Percentiles rank a stretch among this genome's conserved stretches.
phyloP scores from a whole-genome alignment of 495 filamentous ascomycete genomes.

The Penicillium pancosmium region DNA sequence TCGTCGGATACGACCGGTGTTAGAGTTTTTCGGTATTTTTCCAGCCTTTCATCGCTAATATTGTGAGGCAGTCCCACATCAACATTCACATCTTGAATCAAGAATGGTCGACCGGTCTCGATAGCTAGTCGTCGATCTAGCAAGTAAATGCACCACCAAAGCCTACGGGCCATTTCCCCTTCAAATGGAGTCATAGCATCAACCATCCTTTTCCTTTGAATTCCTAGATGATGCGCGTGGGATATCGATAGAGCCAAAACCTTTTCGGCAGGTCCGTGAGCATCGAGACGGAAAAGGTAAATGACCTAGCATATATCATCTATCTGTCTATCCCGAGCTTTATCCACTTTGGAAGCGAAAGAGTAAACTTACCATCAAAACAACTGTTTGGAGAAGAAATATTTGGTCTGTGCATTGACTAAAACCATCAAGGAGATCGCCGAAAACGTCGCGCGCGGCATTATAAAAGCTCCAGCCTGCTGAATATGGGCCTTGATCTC shows the following conservation, averaged over 20 bases:
- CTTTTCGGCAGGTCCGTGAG: slow-evolving; percentile 32
- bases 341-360: background rate
- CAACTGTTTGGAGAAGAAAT: slow-evolving; percentile 26
- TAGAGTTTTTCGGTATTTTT: background rate
- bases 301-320: slow-evolving; percentile 18
- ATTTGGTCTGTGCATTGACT: slow-evolving; percentile 22
- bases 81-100: slow-evolving; percentile 32
- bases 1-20: background rate
- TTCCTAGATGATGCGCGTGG: slow-evolving; percentile 30
- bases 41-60: slow-evolving; percentile 27
- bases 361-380: slow-evolving; percentile 23
- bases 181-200: slow-evolving; percentile 18
- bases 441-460: slow-evolving; percentile 28
- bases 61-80: slow-evolving; percentile 26
- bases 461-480: slow-evolving; percentile 33
- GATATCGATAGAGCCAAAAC: slow-evolving; percentile 30
- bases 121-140: slow-evolving; percentile 31
- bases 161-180: slow-evolving; percentile 23
- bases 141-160: slow-evolving; percentile 34
- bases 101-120: slow-evolving; percentile 31
- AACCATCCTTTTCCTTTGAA: slow-evolving; percentile 25
- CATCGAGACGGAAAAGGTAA: slow-evolving; percentile 34
- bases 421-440: slow-evolving; percentile 27
- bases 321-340: background rate
- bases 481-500: slow-evolving; percentile 23